Evolutionary conservation across 495 filamentous ascomycete species (phyloP).

Genomic region (Annulohypoxylon maeteangense): DNA sequence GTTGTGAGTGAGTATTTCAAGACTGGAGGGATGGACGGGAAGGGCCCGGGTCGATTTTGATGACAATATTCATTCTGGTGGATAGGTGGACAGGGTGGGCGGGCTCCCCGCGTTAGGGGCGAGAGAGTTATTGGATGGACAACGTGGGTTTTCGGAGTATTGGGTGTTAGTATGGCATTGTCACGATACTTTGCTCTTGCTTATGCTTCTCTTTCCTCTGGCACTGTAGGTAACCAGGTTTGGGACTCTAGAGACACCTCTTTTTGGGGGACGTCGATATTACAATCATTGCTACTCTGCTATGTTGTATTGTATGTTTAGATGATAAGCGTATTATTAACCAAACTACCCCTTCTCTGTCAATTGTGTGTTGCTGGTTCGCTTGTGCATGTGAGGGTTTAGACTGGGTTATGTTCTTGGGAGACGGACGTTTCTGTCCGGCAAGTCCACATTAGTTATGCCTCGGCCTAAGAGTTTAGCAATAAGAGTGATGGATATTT

Average conservation of each 20-base stretch:
- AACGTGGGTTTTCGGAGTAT: conserved; percentile 18
- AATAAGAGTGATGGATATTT: background rate
- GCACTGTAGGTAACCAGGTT: background rate
- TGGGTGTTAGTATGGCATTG: conserved; percentile 26
- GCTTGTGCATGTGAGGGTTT: background rate
- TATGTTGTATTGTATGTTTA: conserved; percentile 31
- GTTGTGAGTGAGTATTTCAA: conserved; percentile 74
- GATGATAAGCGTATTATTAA: conserved; percentile 13
- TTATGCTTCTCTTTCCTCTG: background rate
- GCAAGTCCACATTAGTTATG: background rate
- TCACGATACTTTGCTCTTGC: background rate
- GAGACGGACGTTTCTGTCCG: background rate
- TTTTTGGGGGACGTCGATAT: conserved; percentile 16
- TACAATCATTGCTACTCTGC: conserved; percentile 24
- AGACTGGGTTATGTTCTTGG: background rate
- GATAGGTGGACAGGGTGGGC: background rate
- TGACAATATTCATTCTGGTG: background rate
- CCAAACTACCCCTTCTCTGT: conserved; percentile 30
- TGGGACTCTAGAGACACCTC: conserved; percentile 8
- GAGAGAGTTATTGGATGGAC: background rate
- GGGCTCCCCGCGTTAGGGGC: conserved; percentile 2
- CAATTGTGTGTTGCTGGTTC: conserved; percentile 6
- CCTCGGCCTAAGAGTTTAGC: background rate
- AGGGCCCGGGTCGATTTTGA: conserved; percentile 64
- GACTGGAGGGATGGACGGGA: conserved; percentile 66